phyloP scores from a whole-genome alignment of 2,329 filamentous ascomycete genomes.

The Septoria petroselini region DNA sequence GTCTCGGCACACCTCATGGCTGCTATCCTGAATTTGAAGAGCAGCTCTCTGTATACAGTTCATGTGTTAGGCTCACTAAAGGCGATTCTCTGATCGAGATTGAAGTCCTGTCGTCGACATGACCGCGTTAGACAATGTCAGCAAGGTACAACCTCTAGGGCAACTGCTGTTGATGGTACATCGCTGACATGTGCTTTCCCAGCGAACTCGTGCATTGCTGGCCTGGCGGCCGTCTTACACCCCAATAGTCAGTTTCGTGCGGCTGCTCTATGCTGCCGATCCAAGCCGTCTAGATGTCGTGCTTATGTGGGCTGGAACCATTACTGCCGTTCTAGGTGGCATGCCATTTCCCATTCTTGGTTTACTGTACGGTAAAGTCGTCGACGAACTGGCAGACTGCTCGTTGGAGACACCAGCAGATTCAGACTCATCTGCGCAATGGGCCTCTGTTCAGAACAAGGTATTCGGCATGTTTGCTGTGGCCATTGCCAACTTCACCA shows the following conservation, averaged over 20 bases:
- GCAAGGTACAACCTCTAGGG: too few relatives aligned
- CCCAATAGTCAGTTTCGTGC: background rate
- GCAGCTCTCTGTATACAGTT: too few relatives aligned
- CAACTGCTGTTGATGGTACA: too few relatives aligned
- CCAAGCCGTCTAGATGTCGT: constrained; percentile 5
- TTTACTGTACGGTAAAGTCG: constrained; percentile 2
- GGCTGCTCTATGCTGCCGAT: constrained; percentile 1
- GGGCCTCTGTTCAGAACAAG: constrained; percentile 7
- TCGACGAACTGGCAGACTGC: constrained; percentile 6
- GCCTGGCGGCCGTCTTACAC: constrained; percentile 1
- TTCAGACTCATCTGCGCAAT: background rate
- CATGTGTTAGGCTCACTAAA: too few relatives aligned
- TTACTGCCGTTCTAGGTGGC: background rate
- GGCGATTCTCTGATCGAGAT: too few relatives aligned
- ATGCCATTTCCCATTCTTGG: constrained; percentile 5
- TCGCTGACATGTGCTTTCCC: too few relatives aligned
- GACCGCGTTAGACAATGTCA: too few relatives aligned
- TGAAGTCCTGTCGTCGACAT: too few relatives aligned
- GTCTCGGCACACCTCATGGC: too few relatives aligned
- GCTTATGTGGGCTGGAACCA: constrained; percentile 4
- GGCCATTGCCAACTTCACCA: background rate
- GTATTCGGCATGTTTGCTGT: constrained; percentile 4
- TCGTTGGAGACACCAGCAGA: background rate
- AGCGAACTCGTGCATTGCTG: constrained; percentile 6
- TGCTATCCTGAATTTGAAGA: too few relatives aligned